Evolutionary conservation across 352 stramenopile genomes (phyloP), one percentile per base, ranked within the genome.

Genomic region (Phytophthora ramorum): DNA sequence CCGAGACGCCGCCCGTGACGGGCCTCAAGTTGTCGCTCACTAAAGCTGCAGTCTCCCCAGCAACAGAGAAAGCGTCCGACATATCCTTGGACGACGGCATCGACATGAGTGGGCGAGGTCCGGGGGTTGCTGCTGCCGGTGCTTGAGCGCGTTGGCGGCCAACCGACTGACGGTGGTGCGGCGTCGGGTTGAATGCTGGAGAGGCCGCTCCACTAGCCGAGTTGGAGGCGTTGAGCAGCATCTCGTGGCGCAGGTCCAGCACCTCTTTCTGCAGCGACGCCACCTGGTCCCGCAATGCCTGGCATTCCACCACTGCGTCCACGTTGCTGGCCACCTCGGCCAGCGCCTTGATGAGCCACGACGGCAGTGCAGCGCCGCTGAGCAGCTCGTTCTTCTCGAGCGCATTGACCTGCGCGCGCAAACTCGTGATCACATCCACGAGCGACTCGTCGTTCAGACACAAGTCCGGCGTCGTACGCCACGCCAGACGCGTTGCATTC

Each of bases 321-420:
- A 89, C 85, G 49, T 87, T 95, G 62, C 84, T 87, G 14, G 86
- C 84, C n/a, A 95, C 85, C 30, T 94, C 85, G 0, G 85, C 80
- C 46, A 95, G 57, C 5, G 84, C 84, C 41, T 90, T 85, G 20
- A 91, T 69, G 2, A 95, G 68, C 87, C 87, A 95, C 7, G 80
- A 34, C 0, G 85, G 85, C 17, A 95, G 61, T 20, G 81, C 77
- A 20, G 83, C 76, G 32, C 85, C 85, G 57, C 76, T 94, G 6
- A 93, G 61, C 38, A 95, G 69, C 28, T 94, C 87, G 50, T 93
- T 93, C 44, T 83, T 80, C 70, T 95, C 85, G 22, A 94, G 69
- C 19, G 83, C 67, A 19, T 84, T 74, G 24, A 95, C 81, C 56
- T 92, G 83, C 7, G 49, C 49, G 17, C 79, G 81, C 63, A 95